A percentile compares a stretch with the other conserved stretches of the same genome.
phyloP scores from a whole-genome alignment of 352 stramenopile genomes.

The Elongisporangium anandrum region DNA sequence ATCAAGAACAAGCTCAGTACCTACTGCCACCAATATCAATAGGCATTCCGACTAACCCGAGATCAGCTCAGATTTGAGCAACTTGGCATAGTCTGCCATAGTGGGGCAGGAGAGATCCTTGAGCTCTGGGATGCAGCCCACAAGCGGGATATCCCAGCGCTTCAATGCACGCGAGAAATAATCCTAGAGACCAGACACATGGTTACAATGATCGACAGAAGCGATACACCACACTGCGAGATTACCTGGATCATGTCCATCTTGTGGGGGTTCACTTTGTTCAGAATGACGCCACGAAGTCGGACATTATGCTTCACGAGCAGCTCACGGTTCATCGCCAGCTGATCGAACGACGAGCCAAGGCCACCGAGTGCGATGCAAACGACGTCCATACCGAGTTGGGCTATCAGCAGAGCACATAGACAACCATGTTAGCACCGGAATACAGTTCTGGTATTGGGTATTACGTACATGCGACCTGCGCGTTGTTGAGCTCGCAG shows the following conservation, averaged over 20 bases:
- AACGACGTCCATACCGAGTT: conserved; percentile 80
- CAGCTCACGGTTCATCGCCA: conserved; percentile 83
- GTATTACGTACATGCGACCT: conserved; percentile 62
- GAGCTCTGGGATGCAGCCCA: conserved; percentile 86
- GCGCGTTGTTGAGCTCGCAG: conserved; percentile 88
- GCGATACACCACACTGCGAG: not conserved
- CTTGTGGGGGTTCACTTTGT: conserved; percentile 87
- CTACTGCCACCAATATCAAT: not conserved
- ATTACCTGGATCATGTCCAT: conserved; percentile 88
- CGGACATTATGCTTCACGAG: conserved; percentile 74
- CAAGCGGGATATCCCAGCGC: conserved; percentile 83
- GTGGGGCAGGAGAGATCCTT: conserved; percentile 81
- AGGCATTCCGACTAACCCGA: conserved; percentile 27
- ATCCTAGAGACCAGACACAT: conserved; percentile 28
- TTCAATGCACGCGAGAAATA: conserved; percentile 89
- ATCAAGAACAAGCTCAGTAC: conserved; percentile 3
- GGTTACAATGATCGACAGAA: not conserved
- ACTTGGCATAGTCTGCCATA: conserved; percentile 85
- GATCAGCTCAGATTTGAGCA: conserved; percentile 79
- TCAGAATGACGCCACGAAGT: conserved; percentile 78
- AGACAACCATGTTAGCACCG: conserved; percentile 6
- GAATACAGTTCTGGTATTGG: not conserved
- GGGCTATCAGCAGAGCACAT: conserved; percentile 19
- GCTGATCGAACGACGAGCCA: conserved; percentile 81
- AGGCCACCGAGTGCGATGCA: conserved; percentile 76